These are phyloP conservation scores for Apophysomyces ossiformis DNA, from an alignment of 371 early-diverging fungal species.

Conservation along the genomic window DNA sequence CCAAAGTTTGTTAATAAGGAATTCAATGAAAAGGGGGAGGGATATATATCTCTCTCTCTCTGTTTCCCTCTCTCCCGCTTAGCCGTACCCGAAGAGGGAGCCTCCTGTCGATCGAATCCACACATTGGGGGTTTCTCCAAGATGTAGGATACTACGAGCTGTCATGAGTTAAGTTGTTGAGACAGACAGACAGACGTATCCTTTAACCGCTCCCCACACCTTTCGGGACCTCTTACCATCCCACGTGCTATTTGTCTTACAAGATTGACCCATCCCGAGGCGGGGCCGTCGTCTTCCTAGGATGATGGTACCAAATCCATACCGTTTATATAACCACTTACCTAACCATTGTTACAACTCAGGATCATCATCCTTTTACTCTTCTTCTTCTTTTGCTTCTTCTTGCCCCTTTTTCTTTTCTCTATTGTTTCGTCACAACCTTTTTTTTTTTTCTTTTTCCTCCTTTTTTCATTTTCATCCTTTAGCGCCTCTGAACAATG, in stretches of 20 bases:
- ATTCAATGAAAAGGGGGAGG: too few relatives aligned
- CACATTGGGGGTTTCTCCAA: too few relatives aligned
- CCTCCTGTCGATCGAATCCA: too few relatives aligned
- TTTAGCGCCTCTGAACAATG: constrained; percentile 8
- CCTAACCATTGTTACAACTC: neutral
- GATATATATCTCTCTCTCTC: too few relatives aligned
- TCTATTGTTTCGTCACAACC: neutral
- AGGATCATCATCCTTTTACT: neutral
- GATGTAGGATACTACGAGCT: too few relatives aligned
- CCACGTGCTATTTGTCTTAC: constrained; percentile 11
- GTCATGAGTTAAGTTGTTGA: too few relatives aligned
- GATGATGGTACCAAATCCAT: constrained; percentile 1
- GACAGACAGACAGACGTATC: too few relatives aligned
- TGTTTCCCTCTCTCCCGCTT: too few relatives aligned
- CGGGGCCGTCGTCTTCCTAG: neutral
- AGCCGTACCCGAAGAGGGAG: too few relatives aligned
- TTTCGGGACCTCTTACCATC: neutral
- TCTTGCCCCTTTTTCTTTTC: neutral
- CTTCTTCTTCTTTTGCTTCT: neutral
- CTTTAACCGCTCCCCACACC: too few relatives aligned
- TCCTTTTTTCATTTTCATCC: neutral
- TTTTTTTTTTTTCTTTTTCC: neutral
- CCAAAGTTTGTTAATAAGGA: too few relatives aligned
- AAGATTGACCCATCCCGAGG: neutral
- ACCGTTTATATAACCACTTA: neutral